These are phyloP conservation scores for Dryas drummondii DNA, from an alignment of 306 rosid species.

Conservation along the genomic window DNA sequence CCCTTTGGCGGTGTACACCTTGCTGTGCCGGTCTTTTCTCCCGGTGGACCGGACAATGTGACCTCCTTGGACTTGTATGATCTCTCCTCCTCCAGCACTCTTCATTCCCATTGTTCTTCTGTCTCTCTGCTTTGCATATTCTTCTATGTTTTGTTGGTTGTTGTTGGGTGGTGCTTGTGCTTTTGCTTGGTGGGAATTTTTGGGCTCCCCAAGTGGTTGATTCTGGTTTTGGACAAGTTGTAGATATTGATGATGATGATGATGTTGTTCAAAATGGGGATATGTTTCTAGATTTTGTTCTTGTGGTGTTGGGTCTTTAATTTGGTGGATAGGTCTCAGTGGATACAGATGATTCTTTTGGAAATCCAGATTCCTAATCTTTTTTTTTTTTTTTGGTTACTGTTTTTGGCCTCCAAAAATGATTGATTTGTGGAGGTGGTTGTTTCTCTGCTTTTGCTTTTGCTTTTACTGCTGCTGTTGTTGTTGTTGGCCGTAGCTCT, in stretches of 20 bases:
- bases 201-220: conserved; percentile 23
- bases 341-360: conserved; percentile 34
- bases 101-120: conserved; percentile 52
- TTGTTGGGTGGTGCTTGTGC: neutral
- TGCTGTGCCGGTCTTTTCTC: conserved; percentile 74
- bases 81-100: conserved; percentile 57
- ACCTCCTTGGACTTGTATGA: conserved; percentile 78
- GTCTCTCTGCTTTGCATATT: conserved; percentile 20
- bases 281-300: conserved; percentile 27
- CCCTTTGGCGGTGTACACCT: conserved; percentile 74
- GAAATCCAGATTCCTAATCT: conserved; percentile 45
- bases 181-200: conserved; percentile 25
- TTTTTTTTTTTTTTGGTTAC: neutral
- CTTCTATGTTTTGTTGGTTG: conserved; percentile 11
- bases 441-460: conserved; percentile 25
- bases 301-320: conserved; percentile 21
- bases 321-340: conserved; percentile 20
- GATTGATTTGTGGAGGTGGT: neutral
- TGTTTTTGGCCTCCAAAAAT: conserved; percentile 18
- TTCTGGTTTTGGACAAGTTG: conserved; percentile 33
- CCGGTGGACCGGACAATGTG: conserved; percentile 75
- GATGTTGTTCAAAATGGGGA: conserved; percentile 5
- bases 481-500: conserved; percentile 23
- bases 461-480: conserved; percentile 15
- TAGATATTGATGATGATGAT: conserved; percentile 12